Percentiles rank a stretch among this genome's conserved stretches.
phyloP scores from a whole-genome alignment of 202 grass and related monocot species.

The Eragrostis tef region DNA sequence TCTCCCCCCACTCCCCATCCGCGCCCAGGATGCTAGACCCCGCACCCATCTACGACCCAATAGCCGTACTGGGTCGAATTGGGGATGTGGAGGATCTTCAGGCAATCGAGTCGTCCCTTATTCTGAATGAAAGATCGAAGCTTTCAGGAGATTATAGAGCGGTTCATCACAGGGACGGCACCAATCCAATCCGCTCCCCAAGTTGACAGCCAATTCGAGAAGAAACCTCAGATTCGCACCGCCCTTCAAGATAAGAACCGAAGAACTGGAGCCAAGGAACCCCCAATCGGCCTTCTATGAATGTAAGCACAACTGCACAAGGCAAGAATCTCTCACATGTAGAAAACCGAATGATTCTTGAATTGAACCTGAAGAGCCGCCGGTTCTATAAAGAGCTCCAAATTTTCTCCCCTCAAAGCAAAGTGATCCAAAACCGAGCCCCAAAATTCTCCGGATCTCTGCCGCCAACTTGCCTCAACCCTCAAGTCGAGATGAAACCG shows the following conservation, averaged over 20 bases:
- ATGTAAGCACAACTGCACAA: background rate
- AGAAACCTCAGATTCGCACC: slow-evolving; percentile 42
- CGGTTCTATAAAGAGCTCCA: slow-evolving; percentile 27
- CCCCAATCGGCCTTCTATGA: slow-evolving; percentile 3
- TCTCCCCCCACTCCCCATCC: slow-evolving; percentile 56
- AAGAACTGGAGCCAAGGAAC: slow-evolving; percentile 36
- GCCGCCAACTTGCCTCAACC: background rate
- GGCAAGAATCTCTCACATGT: slow-evolving; percentile 13
- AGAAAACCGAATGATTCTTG: background rate
- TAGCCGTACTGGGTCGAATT: slow-evolving; percentile 15
- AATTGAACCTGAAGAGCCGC: slow-evolving; percentile 12
- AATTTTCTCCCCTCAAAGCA: slow-evolving; percentile 1
- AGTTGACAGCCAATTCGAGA: background rate
- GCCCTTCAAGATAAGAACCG: slow-evolving; percentile 28
- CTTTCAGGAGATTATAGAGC: slow-evolving; percentile 4
- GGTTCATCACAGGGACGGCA: background rate
- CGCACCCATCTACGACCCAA: slow-evolving; percentile 62
- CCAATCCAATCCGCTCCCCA: background rate
- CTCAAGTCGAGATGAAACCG: slow-evolving; percentile 3
- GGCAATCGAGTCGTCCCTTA: background rate
- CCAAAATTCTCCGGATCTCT: slow-evolving; percentile 41
- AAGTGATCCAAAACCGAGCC: background rate
- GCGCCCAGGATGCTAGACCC: slow-evolving; percentile 68
- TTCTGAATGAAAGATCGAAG: slow-evolving; percentile 7
- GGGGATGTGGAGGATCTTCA: slow-evolving; percentile 10